Evolutionary conservation across 306 rosid species (phyloP).

Genomic region (Coriaria nepalensis): DNA sequence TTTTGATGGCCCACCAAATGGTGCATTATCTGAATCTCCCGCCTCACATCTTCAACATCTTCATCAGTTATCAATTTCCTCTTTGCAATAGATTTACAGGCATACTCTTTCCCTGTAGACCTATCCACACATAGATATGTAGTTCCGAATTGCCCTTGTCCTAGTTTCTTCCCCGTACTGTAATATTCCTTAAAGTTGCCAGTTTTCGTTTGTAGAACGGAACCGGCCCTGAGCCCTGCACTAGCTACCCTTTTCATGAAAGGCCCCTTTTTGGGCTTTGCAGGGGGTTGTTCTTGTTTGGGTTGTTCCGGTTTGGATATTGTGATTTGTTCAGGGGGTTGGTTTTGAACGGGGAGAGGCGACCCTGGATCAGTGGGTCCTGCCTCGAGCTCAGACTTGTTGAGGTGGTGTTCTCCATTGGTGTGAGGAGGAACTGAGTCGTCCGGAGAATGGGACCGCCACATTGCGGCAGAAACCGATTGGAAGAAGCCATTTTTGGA

Average conservation of each 20-base stretch:
- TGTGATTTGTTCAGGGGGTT: slow-evolving; percentile 78
- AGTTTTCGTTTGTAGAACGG: slow-evolving; percentile 58
- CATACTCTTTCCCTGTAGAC: slow-evolving; percentile 61
- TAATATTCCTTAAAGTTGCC: slow-evolving; percentile 66
- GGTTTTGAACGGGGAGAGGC: slow-evolving; percentile 60
- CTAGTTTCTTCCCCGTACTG: slow-evolving; percentile 64
- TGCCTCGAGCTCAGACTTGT: slow-evolving; percentile 12
- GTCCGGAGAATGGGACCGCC: slow-evolving; percentile 53
- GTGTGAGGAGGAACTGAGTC: slow-evolving; percentile 46
- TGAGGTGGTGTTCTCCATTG: slow-evolving; percentile 25
- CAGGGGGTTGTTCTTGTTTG: slow-evolving; percentile 16
- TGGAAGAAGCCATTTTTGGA: slow-evolving; percentile 71
- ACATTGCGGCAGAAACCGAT: slow-evolving; percentile 86
- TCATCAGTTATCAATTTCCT: slow-evolving; percentile 72
- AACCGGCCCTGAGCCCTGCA: slow-evolving; percentile 77
- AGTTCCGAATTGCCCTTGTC: slow-evolving; percentile 90
- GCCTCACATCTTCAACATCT: slow-evolving; percentile 94
- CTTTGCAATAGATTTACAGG: slow-evolving; percentile 92
- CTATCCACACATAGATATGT: slow-evolving; percentile 77
- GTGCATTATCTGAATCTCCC: slow-evolving; percentile 99
- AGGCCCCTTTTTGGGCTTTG: slow-evolving; percentile 29
- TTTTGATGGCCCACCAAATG: slow-evolving; percentile 85
- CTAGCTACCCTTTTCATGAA: slow-evolving; percentile 74
- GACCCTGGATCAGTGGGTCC: slow-evolving; percentile 37
- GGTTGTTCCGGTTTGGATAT: slow-evolving; percentile 42